These are phyloP conservation scores for Colletotrichum falcatum DNA, from an alignment of 2,329 filamentous ascomycete genomes.

Conservation along the genomic window DNA sequence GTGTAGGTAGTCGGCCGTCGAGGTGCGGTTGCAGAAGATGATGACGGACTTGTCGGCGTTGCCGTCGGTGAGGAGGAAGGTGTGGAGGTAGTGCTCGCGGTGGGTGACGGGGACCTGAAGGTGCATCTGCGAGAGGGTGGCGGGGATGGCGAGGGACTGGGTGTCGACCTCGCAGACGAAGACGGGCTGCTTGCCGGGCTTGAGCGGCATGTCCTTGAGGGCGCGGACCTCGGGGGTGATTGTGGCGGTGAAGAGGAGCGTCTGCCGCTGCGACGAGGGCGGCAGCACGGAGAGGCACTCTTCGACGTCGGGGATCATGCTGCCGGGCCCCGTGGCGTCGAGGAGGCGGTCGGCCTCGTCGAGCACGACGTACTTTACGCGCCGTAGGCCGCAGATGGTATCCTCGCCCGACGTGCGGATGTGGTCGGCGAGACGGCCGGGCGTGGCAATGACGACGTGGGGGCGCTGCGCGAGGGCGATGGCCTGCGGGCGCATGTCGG, in stretches of 20 bases:
- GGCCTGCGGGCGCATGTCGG: conserved; percentile 92
- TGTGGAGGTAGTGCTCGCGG: conserved; percentile 94
- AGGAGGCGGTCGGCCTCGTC: conserved; percentile 96
- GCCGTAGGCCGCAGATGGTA: conserved; percentile 83
- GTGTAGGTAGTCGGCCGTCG: conserved; percentile 89
- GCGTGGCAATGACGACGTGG: conserved; percentile 94
- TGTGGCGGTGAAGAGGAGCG: conserved; percentile 94
- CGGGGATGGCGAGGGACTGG: conserved; percentile 79
- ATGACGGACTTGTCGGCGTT: conserved; percentile 85
- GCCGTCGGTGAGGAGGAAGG: conserved; percentile 81
- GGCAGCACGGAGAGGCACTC: conserved; percentile 88
- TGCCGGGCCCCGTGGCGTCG: conserved; percentile 77
- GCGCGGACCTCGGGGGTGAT: conserved; percentile 92
- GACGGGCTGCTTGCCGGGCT: conserved; percentile 77
- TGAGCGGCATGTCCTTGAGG: conserved; percentile 80
- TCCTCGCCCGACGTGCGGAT: conserved; percentile 92
- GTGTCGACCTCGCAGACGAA: conserved; percentile 92
- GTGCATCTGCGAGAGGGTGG: conserved; percentile 85
- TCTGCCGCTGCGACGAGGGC: conserved; percentile 83
- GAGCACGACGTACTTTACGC: conserved; percentile 87
- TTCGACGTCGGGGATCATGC: conserved; percentile 95
- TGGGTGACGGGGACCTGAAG: conserved; percentile 91
- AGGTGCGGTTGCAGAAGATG: conserved; percentile 93
- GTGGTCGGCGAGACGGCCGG: conserved; percentile 92
- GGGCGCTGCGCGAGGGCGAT: conserved; percentile 84